Base-by-base conservation (phyloP, 2,329 filamentous ascomycete species). In the Byssoonygena ceratinophila region DNA sequence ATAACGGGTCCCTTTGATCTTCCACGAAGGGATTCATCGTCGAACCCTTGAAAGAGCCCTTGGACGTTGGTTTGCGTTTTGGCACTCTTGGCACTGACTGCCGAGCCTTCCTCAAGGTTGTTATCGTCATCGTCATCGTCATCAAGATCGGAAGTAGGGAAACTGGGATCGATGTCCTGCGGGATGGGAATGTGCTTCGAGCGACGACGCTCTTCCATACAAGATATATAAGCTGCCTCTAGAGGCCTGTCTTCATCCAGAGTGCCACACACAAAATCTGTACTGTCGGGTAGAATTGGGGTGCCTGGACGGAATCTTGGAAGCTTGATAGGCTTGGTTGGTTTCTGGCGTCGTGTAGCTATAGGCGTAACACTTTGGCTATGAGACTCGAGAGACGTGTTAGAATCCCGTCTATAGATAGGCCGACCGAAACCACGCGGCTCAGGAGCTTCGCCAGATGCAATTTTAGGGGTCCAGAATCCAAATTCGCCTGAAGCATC, bases 261-360 rank as follows among this genome's bases (percentile, higher is more conserved):
- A 1, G 92, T 98, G 54, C 92, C 92, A 63, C 92, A 97, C n/a
- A 98, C 92, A 59, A 98, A 98, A 67, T 98, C 92, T 12, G 92
- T 97, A 69, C 90, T 96, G 67, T 98, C 92, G 1, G 92, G 92
- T 9, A 98, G 76, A 64, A 95, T 88, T 1, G 87, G 87, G 0
- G 85, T 86, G 22, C 78, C 77, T 36, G 81, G 77, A 20, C 83
- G 83, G 59, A 83, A 81, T 57, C 77, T 80, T 44, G 76, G 60
- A 18, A 69, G 63, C 37, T 72, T 73, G 40, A 66, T 73, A 12
- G 73, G 49, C 60, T 61, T 63, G 52, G 59, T 45, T 4, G 32
- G 62, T 64, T 45, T 64, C 57, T 61, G 53, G 6, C 53, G 47
- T 29, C 60, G 59, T 34, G 59, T 60, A 25, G 64, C 58, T 9